Base-by-base conservation (phyloP, 345 rosid genomes). In the Erucastrum elatum region DNA sequence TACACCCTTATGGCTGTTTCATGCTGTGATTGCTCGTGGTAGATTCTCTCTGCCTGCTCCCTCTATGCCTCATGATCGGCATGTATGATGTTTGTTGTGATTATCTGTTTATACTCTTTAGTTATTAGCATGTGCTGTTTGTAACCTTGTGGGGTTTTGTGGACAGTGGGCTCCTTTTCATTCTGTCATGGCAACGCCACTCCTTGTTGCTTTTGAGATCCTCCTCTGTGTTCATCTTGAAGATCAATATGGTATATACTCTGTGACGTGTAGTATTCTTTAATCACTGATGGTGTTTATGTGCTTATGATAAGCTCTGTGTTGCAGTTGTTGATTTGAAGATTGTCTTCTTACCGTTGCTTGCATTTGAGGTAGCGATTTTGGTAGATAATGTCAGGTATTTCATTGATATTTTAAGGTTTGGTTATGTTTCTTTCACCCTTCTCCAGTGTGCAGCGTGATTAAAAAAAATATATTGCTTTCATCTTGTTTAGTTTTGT, bases 1-100 rank as follows among this genome's bases (percentile, higher is more conserved):
- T 81, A 74, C 88, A 75, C 94, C 98, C 53, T 77, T 91, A 15
- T 90, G 92, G 97, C 49, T 91, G 58, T 94, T 94, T 87, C 98
- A 91, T 81, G 86, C 80, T n/a, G 91, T 87, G 27, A 88, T 85
- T 66, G 91, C 97, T 13, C 90, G 96, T 29, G 94, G 96, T 72
- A 87, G 96, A 84, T 91, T 94, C 87, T 94, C 98, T 6, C 75
- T 94, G 70, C 98, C 98, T 44, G 96, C 97, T 79, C 98, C 98
- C 80, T 74, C 90, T 71, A 67, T 84, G 89, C 97, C 98, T 84
- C 90, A 85, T 72, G 90, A 87, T 85, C 94, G 94, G 13, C 86
- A 86, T 76, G 96, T 90, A 91, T 64, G 86, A 59, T 62, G 64
- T 44, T 1, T 71, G 65, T 21, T 53, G 10, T 17, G 59, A 29